Conservation (phyloP, 2,329 filamentous ascomycete species). For the Myriosclerotinia scirpicola region DNA sequence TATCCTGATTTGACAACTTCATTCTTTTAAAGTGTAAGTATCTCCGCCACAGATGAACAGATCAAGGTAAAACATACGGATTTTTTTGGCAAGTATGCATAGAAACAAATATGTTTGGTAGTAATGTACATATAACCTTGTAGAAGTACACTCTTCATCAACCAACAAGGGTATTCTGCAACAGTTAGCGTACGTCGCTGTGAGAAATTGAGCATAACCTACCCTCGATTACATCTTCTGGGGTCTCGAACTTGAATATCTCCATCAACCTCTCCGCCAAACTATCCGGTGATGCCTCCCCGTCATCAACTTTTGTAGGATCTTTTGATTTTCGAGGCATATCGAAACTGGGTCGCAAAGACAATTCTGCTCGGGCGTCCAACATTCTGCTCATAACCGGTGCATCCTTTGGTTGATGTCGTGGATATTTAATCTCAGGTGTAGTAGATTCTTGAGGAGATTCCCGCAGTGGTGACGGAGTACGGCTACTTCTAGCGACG, state of each 20-base stretch:
- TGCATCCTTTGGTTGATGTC: slow-evolving; percentile 51
- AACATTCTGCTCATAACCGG: slow-evolving; percentile 78
- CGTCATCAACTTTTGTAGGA: slow-evolving; percentile 30
- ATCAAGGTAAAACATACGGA: slow-evolving; percentile 53
- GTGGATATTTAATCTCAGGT: slow-evolving; percentile 40
- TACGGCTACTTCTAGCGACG: slow-evolving; percentile 32
- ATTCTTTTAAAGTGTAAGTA: slow-evolving; percentile 51
- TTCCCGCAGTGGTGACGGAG: slow-evolving; percentile 29
- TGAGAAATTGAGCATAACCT: slow-evolving; percentile 27
- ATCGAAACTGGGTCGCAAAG: slow-evolving; percentile 58
- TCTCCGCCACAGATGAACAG: background rate
- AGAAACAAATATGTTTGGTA: slow-evolving; percentile 90
- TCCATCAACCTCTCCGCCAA: slow-evolving; percentile 74
- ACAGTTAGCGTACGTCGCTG: slow-evolving; percentile 28
- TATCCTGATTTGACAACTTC: slow-evolving; percentile 82
- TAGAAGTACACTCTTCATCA: slow-evolving; percentile 85
- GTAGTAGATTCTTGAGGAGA: slow-evolving; percentile 39
- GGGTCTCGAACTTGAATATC: slow-evolving; percentile 78
- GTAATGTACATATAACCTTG: slow-evolving; percentile 98
- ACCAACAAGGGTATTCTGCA: slow-evolving; percentile 86
- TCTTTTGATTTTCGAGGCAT: slow-evolving; percentile 41
- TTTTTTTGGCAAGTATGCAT: slow-evolving; percentile 95
- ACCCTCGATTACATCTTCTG: slow-evolving; percentile 83
- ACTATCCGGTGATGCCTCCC: slow-evolving; percentile 51
- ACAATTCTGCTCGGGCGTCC: slow-evolving; percentile 66